phyloP scores from a whole-genome alignment of 75 land plant species.

The Sequoia sempervirens region DNA sequence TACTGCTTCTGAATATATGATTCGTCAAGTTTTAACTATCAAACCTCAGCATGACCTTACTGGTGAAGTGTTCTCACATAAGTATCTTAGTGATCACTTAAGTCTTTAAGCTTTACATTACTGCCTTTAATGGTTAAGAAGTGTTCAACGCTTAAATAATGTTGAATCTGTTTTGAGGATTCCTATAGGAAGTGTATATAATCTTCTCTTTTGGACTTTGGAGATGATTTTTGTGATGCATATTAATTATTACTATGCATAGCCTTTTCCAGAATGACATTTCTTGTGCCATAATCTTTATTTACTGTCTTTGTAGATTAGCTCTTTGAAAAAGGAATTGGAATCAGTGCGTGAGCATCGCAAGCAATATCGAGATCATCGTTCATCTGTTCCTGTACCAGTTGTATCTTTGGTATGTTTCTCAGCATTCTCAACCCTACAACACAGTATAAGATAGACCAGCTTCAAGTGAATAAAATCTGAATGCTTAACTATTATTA shows the following conservation, averaged over 20 bases:
- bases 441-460: neutral
- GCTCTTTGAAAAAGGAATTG: conserved; percentile 64
- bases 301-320: conserved; percentile 50
- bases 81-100: neutral
- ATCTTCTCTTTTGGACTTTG: neutral
- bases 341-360: conserved; percentile 86
- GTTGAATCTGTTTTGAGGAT: neutral
- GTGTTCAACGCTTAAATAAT: neutral
- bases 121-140: neutral
- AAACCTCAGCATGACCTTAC: neutral
- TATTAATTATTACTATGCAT: neutral
- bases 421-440: neutral
- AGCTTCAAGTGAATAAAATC: neutral
- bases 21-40: neutral
- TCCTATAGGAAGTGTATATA: neutral
- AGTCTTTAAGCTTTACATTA: neutral
- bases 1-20: neutral
- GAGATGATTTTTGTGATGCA: neutral
- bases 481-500: neutral
- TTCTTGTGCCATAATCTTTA: conserved; percentile 3
- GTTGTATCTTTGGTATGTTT: conserved; percentile 80
- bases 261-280: neutral
- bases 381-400: conserved; percentile 84
- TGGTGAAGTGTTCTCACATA: neutral
- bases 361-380: conserved; percentile 76